Base-by-base conservation (phyloP, 1,284 basidiomycete species). In the Sporisorium exsertum region DNA sequence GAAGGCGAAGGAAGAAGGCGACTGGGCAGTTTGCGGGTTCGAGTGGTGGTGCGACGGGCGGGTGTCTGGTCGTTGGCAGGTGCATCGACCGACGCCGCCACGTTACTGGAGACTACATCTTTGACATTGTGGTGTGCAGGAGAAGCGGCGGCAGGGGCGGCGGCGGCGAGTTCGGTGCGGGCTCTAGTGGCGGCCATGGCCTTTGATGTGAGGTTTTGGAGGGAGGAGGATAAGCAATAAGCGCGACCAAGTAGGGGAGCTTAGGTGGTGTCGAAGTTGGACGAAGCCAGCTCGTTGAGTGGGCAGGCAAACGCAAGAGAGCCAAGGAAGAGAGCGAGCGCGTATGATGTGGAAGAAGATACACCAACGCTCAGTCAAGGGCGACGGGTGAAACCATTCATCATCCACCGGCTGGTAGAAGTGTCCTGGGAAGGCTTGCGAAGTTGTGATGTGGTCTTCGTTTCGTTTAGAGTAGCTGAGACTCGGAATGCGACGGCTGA, bases 151-250 rank as follows among this genome's bases (percentile, higher is more conserved):
- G 54, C 43, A 33, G 42, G 27, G 35, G 68, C 57, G n/a, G 43
- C 47, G 37, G 69, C 57, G 45, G 73, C 61, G 20, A 53, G 45
- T 71, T 76, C 73, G 46, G 64, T 70, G 40, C 61, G 73, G 53
- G 73, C 69, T 63, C 73, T 62, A 9, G 73, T 76, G 62, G 73
- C 73, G 47, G 73, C 65, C 73, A 76, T 76, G 69, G 64, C 72
- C 67, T 63, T n/a, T 42, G 20, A 8, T 50, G n/a, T n/a, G 22
- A 47, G 20, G 12, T 3, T n/a, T 6, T 35, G 27, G 54, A 33
- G n/a, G 37, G 29, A 52, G 2, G 49, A 5, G 26, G 50, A n/a
- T 32, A 43, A 46, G 43, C 52, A 37, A 45, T 16, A 27, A 8
- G 33, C 24, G 18, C 10, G 18, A 33, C 26, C 13, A 40, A 53